Evolutionary conservation across 1,284 basidiomycete genomes (phyloP).

Genomic region (Cerrena zonata): DNA sequence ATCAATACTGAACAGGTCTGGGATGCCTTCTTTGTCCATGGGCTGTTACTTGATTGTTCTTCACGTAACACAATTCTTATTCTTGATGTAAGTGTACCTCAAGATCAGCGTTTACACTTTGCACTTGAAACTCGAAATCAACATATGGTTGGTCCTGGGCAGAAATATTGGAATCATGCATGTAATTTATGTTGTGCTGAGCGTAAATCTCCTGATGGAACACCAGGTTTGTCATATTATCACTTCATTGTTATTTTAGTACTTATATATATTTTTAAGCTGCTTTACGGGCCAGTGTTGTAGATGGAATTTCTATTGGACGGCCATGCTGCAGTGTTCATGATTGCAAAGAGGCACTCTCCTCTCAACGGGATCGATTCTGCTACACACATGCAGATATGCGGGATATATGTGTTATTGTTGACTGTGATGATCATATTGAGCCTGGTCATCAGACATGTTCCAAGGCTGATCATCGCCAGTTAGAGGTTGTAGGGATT

Average conservation of each 20-base stretch:
- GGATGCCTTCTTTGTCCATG: constrained; percentile 1
- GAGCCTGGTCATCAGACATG: no score
- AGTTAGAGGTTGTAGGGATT: no score
- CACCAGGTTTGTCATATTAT: no score
- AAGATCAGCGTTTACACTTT: neutral
- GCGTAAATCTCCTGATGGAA: neutral
- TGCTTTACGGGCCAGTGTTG: constrained; percentile 15
- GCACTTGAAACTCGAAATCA: neutral
- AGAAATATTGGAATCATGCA: neutral
- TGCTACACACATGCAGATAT: no score
- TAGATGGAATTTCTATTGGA: constrained; percentile 28
- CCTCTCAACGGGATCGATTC: no score
- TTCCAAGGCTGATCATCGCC: no score
- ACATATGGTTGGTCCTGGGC: neutral
- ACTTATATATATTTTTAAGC: neutral
- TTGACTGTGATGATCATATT: no score
- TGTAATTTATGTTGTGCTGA: neutral
- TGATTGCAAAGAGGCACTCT: neutral
- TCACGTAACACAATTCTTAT: neutral
- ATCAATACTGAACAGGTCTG: neutral
- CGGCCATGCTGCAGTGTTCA: constrained; percentile 25
- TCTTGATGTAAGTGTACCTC: neutral
- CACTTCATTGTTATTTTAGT: no score
- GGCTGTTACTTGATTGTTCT: neutral
- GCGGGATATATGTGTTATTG: no score